Evolutionary conservation across 306 rosid genomes (phyloP).

Genomic region (Mimosa pudica): DNA sequence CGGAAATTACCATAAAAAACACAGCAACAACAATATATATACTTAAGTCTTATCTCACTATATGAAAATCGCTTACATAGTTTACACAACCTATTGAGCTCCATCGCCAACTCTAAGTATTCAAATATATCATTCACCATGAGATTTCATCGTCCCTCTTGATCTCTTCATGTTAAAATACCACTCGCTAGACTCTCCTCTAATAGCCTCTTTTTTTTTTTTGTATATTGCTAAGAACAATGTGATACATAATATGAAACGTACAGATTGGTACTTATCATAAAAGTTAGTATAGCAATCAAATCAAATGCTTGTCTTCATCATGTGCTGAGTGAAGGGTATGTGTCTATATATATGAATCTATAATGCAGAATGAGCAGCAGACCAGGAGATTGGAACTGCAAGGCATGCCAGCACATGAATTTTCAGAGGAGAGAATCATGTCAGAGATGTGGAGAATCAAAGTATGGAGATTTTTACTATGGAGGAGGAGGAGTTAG

Average conservation of each 20-base stretch:
- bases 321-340: background rate
- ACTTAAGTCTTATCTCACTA: background rate
- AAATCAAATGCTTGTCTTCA: background rate
- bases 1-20: background rate
- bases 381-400: slow-evolving; percentile 99
- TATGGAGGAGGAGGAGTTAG: slow-evolving; percentile 66
- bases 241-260: background rate
- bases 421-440: slow-evolving; percentile 95
- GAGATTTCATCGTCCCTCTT: background rate
- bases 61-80: background rate
- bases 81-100: background rate
- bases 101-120: background rate
- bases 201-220: background rate
- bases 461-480: slow-evolving; percentile 50
- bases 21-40: background rate
- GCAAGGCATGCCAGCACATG: slow-evolving; percentile 94
- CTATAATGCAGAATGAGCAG: slow-evolving; percentile 66
- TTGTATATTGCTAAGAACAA: background rate
- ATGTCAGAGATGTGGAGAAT: slow-evolving; percentile 93
- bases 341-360: background rate
- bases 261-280: too few relatives aligned
- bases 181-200: background rate
- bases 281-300: too few relatives aligned
- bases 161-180: background rate
- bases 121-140: background rate